Evolutionary conservation across 345 rosid species (phyloP), one percentile per base, ranked within the genome.

Genomic region (Xanthoceras sorbifolium): DNA sequence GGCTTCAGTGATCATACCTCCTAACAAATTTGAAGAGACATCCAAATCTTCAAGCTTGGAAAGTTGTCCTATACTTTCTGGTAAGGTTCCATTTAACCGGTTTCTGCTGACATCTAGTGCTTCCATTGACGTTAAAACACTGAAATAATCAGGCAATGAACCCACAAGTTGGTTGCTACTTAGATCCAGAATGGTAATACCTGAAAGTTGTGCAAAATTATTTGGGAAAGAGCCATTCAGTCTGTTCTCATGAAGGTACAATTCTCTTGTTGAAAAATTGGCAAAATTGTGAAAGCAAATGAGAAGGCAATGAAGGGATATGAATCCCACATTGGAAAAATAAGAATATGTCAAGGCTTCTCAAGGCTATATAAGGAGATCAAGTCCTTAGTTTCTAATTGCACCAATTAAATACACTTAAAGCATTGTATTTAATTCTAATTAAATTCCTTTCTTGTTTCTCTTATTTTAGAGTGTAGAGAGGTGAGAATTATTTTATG

Each of bases 31-130:
- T 67, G 20, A 15, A 40, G 29, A 18, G 28, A 80, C 12, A 32
- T 57, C 52, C 63, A 80, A 40, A 5, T 6, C 0, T 9, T 64
- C 63, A 54, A 80, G 44, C 1, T 42, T 64, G n/a, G 52, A 31
- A 65, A 80, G 80, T 40, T 64, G 80, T 40, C 80, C 80, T 5
- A 80, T 25, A 57, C 77, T 76, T 67, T n/a, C 18, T 25, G 82
- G 79, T 18, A 79, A 34, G 28, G 50, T 75, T 3, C 71, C 82
- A 79, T 79, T 79, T 46, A 79, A 69, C 64, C 28, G 6, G 75
- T 79, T 79, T 34, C 34, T 4, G 5, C 14, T 4, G 22, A 84
- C 40, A 3, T 5, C 1, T 23, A 80, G 64, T 18, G 0, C 46
- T 25, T 23, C 71, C 60, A 84, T 67, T 31, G 75, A 67, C 1